Conservation (phyloP, 148 eudicot genomes). For the Chenopodium formosanum region DNA sequence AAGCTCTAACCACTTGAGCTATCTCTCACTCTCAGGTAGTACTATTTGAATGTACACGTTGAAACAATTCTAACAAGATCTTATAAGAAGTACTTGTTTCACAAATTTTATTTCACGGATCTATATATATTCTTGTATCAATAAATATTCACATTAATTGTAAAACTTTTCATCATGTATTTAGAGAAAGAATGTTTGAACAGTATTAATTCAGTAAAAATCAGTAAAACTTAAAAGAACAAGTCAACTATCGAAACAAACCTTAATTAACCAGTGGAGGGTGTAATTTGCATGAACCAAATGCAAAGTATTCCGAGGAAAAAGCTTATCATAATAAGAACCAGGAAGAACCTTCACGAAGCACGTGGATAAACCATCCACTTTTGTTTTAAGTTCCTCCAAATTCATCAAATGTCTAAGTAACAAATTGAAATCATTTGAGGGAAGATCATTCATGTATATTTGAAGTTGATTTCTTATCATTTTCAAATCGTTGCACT, state of each 20-base stretch:
- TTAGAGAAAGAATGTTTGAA: too few relatives aligned
- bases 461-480: slow-evolving; percentile 13
- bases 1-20: too few relatives aligned
- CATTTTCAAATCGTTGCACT: background rate
- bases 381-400: background rate
- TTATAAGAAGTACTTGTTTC: too few relatives aligned
- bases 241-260: background rate
- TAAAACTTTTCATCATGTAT: too few relatives aligned
- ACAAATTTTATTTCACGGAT: too few relatives aligned
- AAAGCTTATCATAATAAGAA: slow-evolving; percentile 37
- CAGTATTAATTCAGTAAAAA: too few relatives aligned
- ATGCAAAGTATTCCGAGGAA: slow-evolving; percentile 31
- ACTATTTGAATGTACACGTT: too few relatives aligned
- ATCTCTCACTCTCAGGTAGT: too few relatives aligned
- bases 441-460: slow-evolving; percentile 48
- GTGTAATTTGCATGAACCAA: slow-evolving; percentile 38
- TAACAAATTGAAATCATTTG: slow-evolving; percentile 47
- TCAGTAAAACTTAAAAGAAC: too few relatives aligned
- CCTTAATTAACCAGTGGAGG: slow-evolving; percentile 50
- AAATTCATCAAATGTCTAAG: slow-evolving; percentile 21
- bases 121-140: too few relatives aligned
- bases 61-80: too few relatives aligned
- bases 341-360: slow-evolving; percentile 37
- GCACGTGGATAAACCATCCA: slow-evolving; percentile 5
- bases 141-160: too few relatives aligned